These are phyloP conservation scores for Paramecium pentaurelia DNA, from an alignment of 73 alveolate species.

Conservation along the genomic window DNA sequence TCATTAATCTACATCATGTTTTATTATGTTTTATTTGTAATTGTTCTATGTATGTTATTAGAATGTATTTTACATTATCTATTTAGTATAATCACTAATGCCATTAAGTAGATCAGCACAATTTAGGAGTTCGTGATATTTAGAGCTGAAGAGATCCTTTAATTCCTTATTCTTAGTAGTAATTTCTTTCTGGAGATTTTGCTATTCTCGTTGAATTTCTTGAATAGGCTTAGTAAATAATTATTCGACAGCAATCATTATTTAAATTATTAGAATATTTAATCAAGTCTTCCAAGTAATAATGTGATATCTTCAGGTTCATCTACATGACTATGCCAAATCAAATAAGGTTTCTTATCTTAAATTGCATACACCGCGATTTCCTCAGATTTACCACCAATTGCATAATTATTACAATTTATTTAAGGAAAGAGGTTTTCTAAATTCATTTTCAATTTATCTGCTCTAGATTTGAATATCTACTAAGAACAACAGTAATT, in stretches of 20 bases:
- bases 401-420: neutral
- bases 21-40: constrained; percentile 23
- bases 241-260: constrained; percentile 25
- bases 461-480: neutral
- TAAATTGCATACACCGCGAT: neutral
- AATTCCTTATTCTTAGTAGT: neutral
- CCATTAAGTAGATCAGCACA: constrained; percentile 35
- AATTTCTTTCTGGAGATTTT: neutral
- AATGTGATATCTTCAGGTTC: neutral
- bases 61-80: neutral
- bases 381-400: neutral
- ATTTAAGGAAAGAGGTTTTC: neutral
- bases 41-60: neutral
- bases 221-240: neutral
- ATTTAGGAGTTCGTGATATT: neutral
- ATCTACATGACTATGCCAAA: constrained; percentile 26
- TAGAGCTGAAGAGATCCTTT: constrained; percentile 11
- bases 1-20: neutral
- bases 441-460: neutral
- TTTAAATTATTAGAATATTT: neutral
- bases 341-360: neutral
- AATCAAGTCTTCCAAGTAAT: neutral
- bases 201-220: neutral
- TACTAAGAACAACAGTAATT: neutral
- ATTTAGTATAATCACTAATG: neutral